Base-by-base conservation (phyloP, 345 rosid species). In the Syzygium oleosum region DNA sequence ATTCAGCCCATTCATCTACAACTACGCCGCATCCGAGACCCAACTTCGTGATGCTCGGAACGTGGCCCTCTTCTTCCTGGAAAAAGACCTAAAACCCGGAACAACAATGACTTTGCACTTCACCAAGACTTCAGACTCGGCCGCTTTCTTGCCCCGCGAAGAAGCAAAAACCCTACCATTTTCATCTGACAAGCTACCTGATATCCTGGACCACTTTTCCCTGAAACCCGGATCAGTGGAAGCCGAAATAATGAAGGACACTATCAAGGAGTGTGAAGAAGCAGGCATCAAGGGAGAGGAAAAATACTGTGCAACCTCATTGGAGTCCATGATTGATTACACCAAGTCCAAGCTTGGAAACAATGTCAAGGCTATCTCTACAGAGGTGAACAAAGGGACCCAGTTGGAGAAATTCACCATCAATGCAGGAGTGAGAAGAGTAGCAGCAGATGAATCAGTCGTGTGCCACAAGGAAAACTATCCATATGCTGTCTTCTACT, bases 381-480 rank as follows among this genome's bases (percentile, higher is more conserved):
- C 98, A n/a, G 96, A 95, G 89, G 97, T 91, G 59, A 88, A 89
- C 61, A 90, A 90, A 63, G 85, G 88, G 87, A 86, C 91, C 88
- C 49, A n/a, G 84, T 13, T 59, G 91, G 97, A 95, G 86, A 90
- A 91, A 86, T 95, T 93, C 87, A 89, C 87, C 54, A 92, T 96
- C 46, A 85, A 84, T 10, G 90, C 84, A 19, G 92, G 91, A 29
- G 88, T 88, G 19, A 92, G 90, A 93, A 93, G 91, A 92, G 54
- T 93, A 52, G 91, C 90, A 13, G 59, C 56, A 6, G 56, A 73
- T 17, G 61, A 61, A 31, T 88, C 91, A 51, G 97, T 94, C 52
- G 95, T 92, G 58, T 97, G 99, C 90, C 99, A 97, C 91, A 96
- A 97, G 92, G 94, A 94, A 90, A 93, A 94, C 85, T 97, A 93